Base-by-base conservation (phyloP, 768 basidiomycete species). In the Candolleomyces eurysporus region DNA sequence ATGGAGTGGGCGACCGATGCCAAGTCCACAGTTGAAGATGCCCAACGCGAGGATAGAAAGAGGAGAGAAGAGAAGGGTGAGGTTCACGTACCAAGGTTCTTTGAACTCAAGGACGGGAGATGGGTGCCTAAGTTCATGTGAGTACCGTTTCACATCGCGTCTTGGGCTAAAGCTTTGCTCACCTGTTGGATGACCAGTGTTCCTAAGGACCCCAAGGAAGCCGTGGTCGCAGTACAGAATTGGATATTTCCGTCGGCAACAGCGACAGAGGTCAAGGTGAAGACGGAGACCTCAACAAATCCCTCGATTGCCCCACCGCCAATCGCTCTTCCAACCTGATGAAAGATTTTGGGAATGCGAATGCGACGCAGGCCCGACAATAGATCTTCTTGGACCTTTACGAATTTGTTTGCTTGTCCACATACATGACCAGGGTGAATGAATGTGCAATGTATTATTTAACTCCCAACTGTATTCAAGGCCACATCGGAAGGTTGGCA, bases 1-100 rank as follows among this genome's bases (percentile, higher is more conserved):
- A 96, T 98, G 94, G 93, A 96, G 66, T 88, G 85, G 11, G 97
- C 97, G 22, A 97, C 95, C 4, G 84, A 84, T 30, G 92, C 94
- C 52, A 99, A 99, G 80, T 84, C 85, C 2, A 81, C 82, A 13
- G 92, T 99, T 0, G 97, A 99, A 76, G 94, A 96, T 64, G 87
- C 87, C 26, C 96, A 98, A 75, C 82, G 97, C 52, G 94, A 97
- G 67, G 73, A 83, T 59, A 86, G 92, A 43, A 85, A 82, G 69
- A 76, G 77, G 71, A 80, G 90, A 63, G 95, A 96, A 61, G 91
- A 90, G 68, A 83, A 72, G 19, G 92, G 91, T 5, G 79, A 84
- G 64, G 76, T 75, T 55, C 88, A 91, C 67, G 76, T 82, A n/a
- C 85, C 92, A 51, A 81, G 89, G 65, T 98, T 89, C 78, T 99